Conservation (phyloP, 2,329 filamentous ascomycete genomes). For the Chaetomium olivaceum region DNA sequence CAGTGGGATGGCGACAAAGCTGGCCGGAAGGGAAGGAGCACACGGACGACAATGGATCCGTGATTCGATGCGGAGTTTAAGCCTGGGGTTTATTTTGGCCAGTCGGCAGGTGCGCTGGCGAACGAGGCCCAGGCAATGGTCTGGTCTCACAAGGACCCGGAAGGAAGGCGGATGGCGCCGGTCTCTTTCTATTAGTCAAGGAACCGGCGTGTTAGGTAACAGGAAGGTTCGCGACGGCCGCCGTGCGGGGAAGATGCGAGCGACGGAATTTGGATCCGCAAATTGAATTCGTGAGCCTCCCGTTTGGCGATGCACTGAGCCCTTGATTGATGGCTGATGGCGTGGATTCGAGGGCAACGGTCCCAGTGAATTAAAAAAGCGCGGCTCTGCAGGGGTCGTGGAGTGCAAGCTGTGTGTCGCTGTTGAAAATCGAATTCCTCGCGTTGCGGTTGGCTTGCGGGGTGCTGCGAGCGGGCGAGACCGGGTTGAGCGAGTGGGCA, state of each 20-base stretch:
- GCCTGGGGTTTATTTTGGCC: slow-evolving; percentile 12
- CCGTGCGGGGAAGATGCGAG: slow-evolving; percentile 45
- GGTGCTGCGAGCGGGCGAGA: neutral
- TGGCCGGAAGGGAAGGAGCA: slow-evolving; percentile 9
- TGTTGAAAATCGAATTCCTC: neutral
- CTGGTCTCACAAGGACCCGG: slow-evolving; percentile 30
- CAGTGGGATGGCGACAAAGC: slow-evolving; percentile 30
- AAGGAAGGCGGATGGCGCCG: slow-evolving; percentile 23
- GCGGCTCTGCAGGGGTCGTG: slow-evolving; percentile 22
- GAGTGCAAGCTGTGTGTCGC: neutral
- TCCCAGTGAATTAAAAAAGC: slow-evolving; percentile 6
- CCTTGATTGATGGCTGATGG: slow-evolving; percentile 5
- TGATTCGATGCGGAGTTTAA: slow-evolving; percentile 26
- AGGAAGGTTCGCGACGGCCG: slow-evolving; percentile 36
- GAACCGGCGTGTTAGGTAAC: slow-evolving; percentile 49
- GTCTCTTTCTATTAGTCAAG: slow-evolving; percentile 52
- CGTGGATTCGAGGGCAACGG: neutral
- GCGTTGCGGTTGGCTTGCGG: neutral
- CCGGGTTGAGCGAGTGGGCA: neutral
- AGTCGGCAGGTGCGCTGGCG: slow-evolving; percentile 23
- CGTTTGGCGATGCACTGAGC: slow-evolving; percentile 11
- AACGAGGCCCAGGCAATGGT: slow-evolving; percentile 15
- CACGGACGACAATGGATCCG: slow-evolving; percentile 22
- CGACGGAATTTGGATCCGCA: slow-evolving; percentile 30
- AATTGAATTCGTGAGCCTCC: slow-evolving; percentile 23